Evolutionary conservation across 306 rosid species (phyloP).

Genomic region (Dryas alaskensis): DNA sequence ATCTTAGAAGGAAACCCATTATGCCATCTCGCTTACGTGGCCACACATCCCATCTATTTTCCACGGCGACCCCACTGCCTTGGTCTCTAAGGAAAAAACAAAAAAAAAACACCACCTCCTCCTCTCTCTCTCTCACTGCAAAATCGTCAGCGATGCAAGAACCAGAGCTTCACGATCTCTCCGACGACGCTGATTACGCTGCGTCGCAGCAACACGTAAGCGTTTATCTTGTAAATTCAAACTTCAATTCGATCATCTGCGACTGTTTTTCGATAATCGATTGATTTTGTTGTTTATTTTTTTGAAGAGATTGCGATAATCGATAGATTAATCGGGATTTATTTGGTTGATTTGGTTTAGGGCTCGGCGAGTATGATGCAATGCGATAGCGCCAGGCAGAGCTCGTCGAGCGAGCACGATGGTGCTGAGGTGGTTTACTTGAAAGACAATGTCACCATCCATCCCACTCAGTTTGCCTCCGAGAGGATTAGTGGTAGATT

Average conservation of each 20-base stretch:
- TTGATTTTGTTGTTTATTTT: background rate
- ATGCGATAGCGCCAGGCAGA: slow-evolving; percentile 58
- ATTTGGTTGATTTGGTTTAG: slow-evolving; percentile 32
- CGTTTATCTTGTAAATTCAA: background rate
- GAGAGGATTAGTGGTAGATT: slow-evolving; percentile 89
- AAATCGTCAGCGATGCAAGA: slow-evolving; percentile 60
- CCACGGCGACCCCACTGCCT: slow-evolving; percentile 10
- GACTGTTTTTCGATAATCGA: background rate
- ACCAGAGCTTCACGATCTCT: slow-evolving; percentile 79
- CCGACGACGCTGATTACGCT: slow-evolving; percentile 97
- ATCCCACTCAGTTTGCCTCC: slow-evolving; percentile 77
- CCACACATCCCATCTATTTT: background rate
- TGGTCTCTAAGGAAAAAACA: background rate
- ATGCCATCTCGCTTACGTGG: slow-evolving; percentile 5
- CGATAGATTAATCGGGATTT: slow-evolving; percentile 8
- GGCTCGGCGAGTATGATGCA: slow-evolving; percentile 65
- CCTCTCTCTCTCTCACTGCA: background rate
- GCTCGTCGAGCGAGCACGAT: slow-evolving; percentile 63
- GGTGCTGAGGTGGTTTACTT: slow-evolving; percentile 65
- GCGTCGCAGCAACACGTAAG: slow-evolving; percentile 86
- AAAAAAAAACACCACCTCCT: background rate
- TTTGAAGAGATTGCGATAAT: background rate
- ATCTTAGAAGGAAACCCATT: background rate
- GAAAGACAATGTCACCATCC: slow-evolving; percentile 95
- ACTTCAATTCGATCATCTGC: background rate